These are phyloP conservation scores for Backusella tarrabulga DNA, from an alignment of 192 early-diverging fungal genomes.

Conservation along the genomic window DNA sequence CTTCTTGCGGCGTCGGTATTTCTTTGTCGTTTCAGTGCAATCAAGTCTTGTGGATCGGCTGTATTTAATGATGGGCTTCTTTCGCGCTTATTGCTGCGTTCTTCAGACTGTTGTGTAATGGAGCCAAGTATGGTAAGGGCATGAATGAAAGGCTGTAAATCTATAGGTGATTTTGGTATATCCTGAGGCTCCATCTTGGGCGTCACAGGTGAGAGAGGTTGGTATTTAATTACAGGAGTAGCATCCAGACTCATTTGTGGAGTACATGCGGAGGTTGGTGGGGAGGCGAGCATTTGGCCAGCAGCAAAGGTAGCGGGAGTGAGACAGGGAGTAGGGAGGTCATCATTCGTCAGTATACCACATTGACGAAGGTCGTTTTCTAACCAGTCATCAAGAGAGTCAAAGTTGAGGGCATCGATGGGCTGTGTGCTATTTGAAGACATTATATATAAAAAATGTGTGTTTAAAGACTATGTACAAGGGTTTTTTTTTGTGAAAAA, in stretches of 20 bases:
- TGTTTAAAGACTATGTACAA: not conserved
- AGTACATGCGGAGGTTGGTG: constrained; percentile 6
- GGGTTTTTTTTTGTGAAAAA: not conserved
- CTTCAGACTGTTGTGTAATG: not conserved
- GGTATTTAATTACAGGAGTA: constrained; percentile 8
- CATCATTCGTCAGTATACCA: constrained; percentile 21
- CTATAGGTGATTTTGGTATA: constrained; percentile 3
- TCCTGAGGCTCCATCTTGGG: not conserved
- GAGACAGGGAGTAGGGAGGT: not conserved
- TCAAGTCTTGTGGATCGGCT: not conserved
- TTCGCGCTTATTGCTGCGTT: constrained; percentile 4
- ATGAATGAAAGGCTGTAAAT: constrained; percentile 16
- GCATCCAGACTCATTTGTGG: not conserved
- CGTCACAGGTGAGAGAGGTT: constrained; percentile 13
- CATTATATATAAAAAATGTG: not conserved
- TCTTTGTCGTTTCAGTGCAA: constrained; percentile 18
- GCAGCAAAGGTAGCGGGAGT: not conserved
- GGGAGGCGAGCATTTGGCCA: not conserved
- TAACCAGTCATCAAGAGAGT: constrained; percentile 34
- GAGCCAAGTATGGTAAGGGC: constrained; percentile 5
- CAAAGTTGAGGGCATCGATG: constrained; percentile 8
- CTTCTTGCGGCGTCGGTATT: constrained; percentile 93
- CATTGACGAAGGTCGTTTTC: constrained; percentile 32
- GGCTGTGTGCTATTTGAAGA: not conserved
- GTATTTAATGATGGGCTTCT: constrained; percentile 7